Conservation (phyloP, 2,329 filamentous ascomycete species). For the Salinomyces thailandicus region DNA sequence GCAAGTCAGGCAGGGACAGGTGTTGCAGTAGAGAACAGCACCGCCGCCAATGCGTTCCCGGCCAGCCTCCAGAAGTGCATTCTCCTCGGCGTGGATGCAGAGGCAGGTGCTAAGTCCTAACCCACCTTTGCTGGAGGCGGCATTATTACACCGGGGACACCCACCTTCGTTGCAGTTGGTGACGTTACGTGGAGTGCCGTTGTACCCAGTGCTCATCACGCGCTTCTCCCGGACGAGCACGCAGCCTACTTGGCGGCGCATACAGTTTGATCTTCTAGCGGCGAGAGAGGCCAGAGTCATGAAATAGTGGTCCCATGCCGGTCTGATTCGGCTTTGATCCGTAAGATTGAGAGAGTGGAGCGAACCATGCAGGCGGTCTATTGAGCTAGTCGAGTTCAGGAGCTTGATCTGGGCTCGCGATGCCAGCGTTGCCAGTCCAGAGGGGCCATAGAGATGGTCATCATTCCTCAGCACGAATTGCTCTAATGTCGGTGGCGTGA, state of each 20-base stretch:
- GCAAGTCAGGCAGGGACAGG: slow-evolving; percentile 89
- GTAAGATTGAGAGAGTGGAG: slow-evolving; percentile 66
- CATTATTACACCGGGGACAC: slow-evolving; percentile 71
- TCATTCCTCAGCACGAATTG: slow-evolving; percentile 58
- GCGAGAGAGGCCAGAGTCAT: slow-evolving; percentile 93
- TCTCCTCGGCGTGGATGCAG: slow-evolving; percentile 97
- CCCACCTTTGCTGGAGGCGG: slow-evolving; percentile 43
- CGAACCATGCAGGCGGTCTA: slow-evolving; percentile 60
- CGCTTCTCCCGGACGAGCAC: slow-evolving; percentile 77
- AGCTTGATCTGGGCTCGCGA: slow-evolving; percentile 74
- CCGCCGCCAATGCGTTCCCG: slow-evolving; percentile 77
- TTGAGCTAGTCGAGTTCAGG: slow-evolving; percentile 68
- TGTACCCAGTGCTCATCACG: slow-evolving; percentile 93
- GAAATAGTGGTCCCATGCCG: slow-evolving; percentile 94
- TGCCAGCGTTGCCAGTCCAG: slow-evolving; percentile 64
- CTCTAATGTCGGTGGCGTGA: slow-evolving; percentile 43
- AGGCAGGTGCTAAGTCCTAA: slow-evolving; percentile 74
- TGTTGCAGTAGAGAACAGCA: slow-evolving; percentile 56
- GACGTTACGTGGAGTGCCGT: slow-evolving; percentile 85
- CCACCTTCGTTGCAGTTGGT: slow-evolving; percentile 89
- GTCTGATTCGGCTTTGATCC: slow-evolving; percentile 68
- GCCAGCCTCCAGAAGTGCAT: slow-evolving; percentile 87
- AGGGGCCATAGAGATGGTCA: slow-evolving; percentile 58
- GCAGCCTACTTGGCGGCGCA: slow-evolving; percentile 93
- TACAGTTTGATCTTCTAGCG: slow-evolving; percentile 86